These are phyloP conservation scores for Aureobasidium sp. DNA, from an alignment of 2,329 filamentous ascomycete species.

Conservation along the genomic window DNA sequence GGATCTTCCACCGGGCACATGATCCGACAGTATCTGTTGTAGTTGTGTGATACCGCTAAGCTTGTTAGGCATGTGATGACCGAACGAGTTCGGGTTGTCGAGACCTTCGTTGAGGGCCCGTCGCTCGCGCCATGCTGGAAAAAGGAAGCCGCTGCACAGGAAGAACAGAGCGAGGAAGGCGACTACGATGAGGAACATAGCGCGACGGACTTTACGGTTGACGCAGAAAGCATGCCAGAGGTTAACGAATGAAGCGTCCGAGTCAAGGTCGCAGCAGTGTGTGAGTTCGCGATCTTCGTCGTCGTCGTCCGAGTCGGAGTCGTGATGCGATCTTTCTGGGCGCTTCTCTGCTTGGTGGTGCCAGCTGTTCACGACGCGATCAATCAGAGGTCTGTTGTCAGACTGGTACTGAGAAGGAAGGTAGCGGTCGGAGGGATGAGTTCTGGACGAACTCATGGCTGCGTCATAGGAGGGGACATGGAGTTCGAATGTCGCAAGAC, in stretches of 20 bases:
- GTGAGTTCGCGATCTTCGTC: conserved; percentile 11
- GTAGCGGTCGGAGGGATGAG: not conserved
- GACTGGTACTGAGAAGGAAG: not conserved
- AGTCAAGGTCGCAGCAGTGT: conserved; percentile 26
- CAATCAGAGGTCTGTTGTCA: conserved; percentile 18
- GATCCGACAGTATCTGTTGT: conserved; percentile 37
- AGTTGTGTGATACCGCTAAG: conserved; percentile 39
- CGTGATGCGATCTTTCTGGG: conserved; percentile 9
- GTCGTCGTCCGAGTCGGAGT: conserved; percentile 10
- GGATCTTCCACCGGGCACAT: conserved; percentile 24
- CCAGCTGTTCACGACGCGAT: conserved; percentile 22
- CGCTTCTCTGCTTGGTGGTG: conserved; percentile 16
- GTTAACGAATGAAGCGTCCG: conserved; percentile 25
- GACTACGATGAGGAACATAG: conserved; percentile 26
- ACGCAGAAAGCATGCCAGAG: conserved; percentile 15
- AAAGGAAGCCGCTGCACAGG: conserved; percentile 30
- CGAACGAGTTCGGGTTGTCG: conserved; percentile 21
- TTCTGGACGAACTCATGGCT: not conserved
- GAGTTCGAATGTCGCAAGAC: not conserved
- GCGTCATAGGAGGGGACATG: not conserved
- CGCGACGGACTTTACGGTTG: conserved; percentile 21
- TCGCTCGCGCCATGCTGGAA: conserved; percentile 29
- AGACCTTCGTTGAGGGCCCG: conserved; percentile 29
- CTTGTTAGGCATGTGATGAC: conserved; percentile 15
- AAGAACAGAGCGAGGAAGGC: conserved; percentile 24